These are phyloP conservation scores for Lagenidium giganteum DNA, from an alignment of 352 stramenopile genomes.

Conservation along the genomic window DNA sequence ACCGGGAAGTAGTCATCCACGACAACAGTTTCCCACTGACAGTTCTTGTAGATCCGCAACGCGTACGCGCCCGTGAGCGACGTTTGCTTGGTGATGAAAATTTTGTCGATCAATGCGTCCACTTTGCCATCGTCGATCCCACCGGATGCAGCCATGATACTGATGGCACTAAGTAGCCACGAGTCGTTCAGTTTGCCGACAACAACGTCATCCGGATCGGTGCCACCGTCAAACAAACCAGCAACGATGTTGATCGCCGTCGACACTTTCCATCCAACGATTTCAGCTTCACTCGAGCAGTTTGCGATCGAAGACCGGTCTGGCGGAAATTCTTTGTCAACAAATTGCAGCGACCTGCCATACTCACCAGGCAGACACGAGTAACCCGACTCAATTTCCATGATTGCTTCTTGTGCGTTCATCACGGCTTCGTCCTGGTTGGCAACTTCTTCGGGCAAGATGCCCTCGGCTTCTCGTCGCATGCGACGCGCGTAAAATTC, in stretches of 20 bases:
- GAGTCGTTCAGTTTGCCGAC: constrained; percentile 70
- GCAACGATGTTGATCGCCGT: constrained; percentile 77
- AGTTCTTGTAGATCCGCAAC: constrained; percentile 81
- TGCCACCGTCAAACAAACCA: constrained; percentile 84
- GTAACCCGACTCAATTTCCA: constrained; percentile 85
- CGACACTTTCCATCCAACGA: constrained; percentile 78
- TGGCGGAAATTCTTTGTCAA: constrained; percentile 88
- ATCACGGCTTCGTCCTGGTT: constrained; percentile 67
- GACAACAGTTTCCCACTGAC: constrained; percentile 86
- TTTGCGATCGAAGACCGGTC: constrained; percentile 65
- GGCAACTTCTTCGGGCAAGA: constrained; percentile 29
- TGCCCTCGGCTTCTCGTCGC: constrained; percentile 62
- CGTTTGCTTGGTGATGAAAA: constrained; percentile 84
- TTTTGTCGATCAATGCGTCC: constrained; percentile 70
- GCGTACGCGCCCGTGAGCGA: constrained; percentile 86
- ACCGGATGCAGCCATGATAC: constrained; percentile 82
- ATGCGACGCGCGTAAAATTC: constrained; percentile 72
- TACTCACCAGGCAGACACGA: constrained; percentile 72
- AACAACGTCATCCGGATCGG: constrained; percentile 83
- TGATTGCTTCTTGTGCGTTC: constrained; percentile 75
- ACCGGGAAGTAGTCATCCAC: constrained; percentile 88
- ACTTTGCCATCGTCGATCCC: constrained; percentile 78
- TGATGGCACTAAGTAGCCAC: constrained; percentile 85
- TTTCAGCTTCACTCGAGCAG: constrained; percentile 40
- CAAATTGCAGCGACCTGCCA: constrained; percentile 79